Evolutionary conservation across 1,139 yeast genomes (phyloP), one percentile per base, ranked within the genome.

Genomic region (Suhomyces terraborum): DNA sequence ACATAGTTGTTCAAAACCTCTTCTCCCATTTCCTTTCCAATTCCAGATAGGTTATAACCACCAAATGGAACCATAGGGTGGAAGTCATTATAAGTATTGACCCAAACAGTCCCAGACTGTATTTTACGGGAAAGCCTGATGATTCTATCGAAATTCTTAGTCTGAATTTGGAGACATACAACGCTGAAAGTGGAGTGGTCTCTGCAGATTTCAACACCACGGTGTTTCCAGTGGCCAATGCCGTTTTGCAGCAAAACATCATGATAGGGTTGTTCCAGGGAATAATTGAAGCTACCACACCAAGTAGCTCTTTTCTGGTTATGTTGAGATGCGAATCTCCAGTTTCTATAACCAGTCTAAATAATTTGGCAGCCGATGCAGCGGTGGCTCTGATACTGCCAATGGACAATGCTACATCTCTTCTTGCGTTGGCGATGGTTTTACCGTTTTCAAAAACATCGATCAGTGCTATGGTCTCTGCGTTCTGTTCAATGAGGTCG

Each of bases 191-290:
- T 49, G 95, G 95, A 40, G 95, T 86, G 46, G 87, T 78, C 68
- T 86, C 93, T 36, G 95, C 91, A 38, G 91, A 74, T 72, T 86
- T 86, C 64, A 87, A 67, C 42, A 87, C 88, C 54, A 84, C 75
- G 45, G 91, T 79, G 74, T 85, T 85, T 68, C 94, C 94, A 46
- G 88, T 73, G 46, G 88, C 88, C 54, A 87, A 67, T 42, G 91
- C 93, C 39, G 95, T 70, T 69, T 86, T 86, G 95, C 95, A 86
- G 13, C 89, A 67, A 70, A 84, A 80, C 88, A 87, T 84, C 62
- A 85, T 71, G 51, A 87, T 67, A 51, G 95, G 95, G 80, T 85
- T 86, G 66, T 86, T 86, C 95, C 95, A 86, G 53, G 95, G 94
- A 54, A 86, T 83, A 52, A 84, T 82, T 62, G 82, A 87, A 45